A percentile compares a stretch with the other conserved stretches of the same genome.
phyloP scores from a whole-genome alignment of 2,329 filamentous ascomycete species.

The Diaporthe nobilis region DNA sequence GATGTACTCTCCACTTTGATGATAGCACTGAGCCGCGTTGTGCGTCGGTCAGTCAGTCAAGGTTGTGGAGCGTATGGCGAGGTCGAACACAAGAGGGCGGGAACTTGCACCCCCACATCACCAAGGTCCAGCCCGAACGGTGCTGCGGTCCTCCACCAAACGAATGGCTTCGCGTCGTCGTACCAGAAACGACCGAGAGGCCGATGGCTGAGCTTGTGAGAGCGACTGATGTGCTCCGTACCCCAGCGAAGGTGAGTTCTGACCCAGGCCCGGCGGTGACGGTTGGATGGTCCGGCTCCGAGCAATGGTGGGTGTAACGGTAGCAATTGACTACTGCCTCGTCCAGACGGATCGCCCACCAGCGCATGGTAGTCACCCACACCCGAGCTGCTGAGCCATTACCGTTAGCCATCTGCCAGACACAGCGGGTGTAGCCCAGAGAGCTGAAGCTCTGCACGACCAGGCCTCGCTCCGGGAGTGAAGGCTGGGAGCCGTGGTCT shows the following conservation, averaged over 20 bases:
- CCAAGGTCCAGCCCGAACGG: neutral
- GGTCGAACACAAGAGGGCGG: conserved; percentile 19
- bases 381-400: neutral
- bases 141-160: conserved; percentile 6
- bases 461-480: neutral
- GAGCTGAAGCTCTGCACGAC: conserved; percentile 21
- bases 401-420: conserved; percentile 14
- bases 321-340: conserved; percentile 30
- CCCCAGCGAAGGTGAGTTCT: conserved; percentile 1
- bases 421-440: conserved; percentile 18
- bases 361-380: neutral
- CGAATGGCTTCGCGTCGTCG: conserved; percentile 27
- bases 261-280: conserved; percentile 24
- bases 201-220: neutral
- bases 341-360: conserved; percentile 23
- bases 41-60: conserved; percentile 10
- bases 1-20: neutral
- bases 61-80: conserved; percentile 25
- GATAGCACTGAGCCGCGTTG: conserved; percentile 20
- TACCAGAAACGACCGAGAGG: conserved; percentile 19
- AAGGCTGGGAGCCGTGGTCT: neutral
- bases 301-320: conserved; percentile 33
- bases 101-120: conserved; percentile 9
- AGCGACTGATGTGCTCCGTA: neutral
- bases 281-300: conserved; percentile 33